Evolutionary conservation across 2,329 filamentous ascomycete genomes (phyloP).

Genomic region (Pseudocercospora cruenta): DNA sequence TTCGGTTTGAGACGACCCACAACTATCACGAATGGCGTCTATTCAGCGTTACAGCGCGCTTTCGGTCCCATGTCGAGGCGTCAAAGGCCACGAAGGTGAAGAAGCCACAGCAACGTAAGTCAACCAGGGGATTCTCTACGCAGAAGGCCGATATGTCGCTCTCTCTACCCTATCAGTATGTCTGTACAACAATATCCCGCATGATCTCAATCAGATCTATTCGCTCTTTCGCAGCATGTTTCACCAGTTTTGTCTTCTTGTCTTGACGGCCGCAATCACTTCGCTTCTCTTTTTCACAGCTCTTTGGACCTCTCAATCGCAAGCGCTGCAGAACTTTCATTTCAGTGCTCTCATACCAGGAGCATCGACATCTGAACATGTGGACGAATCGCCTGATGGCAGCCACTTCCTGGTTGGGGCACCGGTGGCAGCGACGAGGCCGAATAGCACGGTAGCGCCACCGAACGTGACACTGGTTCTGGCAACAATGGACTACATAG

Average conservation of each 20-base stretch:
- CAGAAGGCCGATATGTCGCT: background rate
- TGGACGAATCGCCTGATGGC: background rate
- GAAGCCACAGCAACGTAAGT: constrained; percentile 1
- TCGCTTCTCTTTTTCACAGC: constrained; percentile 9
- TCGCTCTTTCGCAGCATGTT: constrained; percentile 8
- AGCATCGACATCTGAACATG: background rate
- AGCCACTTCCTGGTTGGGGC: background rate
- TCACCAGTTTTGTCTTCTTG: constrained; percentile 3
- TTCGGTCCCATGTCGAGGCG: background rate
- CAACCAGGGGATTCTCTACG: background rate
- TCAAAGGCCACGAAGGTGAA: background rate
- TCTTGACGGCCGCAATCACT: constrained; percentile 11
- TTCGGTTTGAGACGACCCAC: background rate
- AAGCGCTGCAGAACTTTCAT: background rate
- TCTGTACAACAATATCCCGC: background rate
- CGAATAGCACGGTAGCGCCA: background rate
- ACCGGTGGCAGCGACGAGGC: background rate
- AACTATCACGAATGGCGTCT: background rate
- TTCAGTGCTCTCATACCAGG: background rate
- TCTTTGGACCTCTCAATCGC: constrained; percentile 6
- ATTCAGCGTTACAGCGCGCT: background rate
- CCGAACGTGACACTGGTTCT: constrained; percentile 23
- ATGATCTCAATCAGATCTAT: background rate
- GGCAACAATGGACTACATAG: constrained; percentile 19
- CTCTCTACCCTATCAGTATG: background rate